Percentiles rank a stretch among this genome's conserved stretches.
Evolutionary conservation across 2,329 filamentous ascomycete genomes (phyloP).

Genomic region (Davidsoniella virescens): DNA sequence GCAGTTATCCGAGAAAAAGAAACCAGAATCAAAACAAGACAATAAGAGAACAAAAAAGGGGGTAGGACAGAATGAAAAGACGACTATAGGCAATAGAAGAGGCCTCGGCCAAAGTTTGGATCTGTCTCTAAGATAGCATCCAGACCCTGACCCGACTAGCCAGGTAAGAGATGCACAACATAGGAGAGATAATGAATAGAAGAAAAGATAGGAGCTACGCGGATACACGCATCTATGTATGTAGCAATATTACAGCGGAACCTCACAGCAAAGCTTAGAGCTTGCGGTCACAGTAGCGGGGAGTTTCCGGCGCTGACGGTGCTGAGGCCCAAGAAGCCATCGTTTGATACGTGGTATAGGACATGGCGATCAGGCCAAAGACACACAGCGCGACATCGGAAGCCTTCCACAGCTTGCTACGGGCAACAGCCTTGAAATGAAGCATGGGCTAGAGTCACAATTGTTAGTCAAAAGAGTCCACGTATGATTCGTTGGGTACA

Average conservation of each 20-base stretch:
- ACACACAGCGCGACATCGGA: conserved; percentile 62
- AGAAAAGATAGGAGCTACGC: not conserved
- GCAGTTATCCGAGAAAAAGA: not conserved
- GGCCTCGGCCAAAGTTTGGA: no score
- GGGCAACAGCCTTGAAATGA: conserved; percentile 69
- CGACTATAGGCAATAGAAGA: no score
- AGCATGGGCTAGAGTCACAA: conserved; percentile 54
- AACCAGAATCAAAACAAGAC: not conserved
- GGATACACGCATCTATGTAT: not conserved
- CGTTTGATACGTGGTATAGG: conserved; percentile 78
- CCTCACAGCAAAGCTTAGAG: not conserved
- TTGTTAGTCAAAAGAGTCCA: conserved; percentile 4
- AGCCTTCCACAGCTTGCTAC: conserved; percentile 46
- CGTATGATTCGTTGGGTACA: conserved; percentile 6
- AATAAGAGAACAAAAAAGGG: not conserved
- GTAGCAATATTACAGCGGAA: not conserved
- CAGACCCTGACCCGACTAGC: not conserved
- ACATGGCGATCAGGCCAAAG: conserved; percentile 76
- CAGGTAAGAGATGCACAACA: not conserved
- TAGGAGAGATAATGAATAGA: not conserved
- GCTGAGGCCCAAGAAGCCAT: conserved; percentile 69
- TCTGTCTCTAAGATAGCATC: not conserved
- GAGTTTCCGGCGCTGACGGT: conserved; percentile 25
- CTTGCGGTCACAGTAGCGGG: conserved; percentile 38
- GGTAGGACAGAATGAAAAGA: not conserved